Evolutionary conservation across 2,329 filamentous ascomycete species (phyloP), one percentile per base, ranked within the genome.

Genomic region (Dactylellina cionopaga): DNA sequence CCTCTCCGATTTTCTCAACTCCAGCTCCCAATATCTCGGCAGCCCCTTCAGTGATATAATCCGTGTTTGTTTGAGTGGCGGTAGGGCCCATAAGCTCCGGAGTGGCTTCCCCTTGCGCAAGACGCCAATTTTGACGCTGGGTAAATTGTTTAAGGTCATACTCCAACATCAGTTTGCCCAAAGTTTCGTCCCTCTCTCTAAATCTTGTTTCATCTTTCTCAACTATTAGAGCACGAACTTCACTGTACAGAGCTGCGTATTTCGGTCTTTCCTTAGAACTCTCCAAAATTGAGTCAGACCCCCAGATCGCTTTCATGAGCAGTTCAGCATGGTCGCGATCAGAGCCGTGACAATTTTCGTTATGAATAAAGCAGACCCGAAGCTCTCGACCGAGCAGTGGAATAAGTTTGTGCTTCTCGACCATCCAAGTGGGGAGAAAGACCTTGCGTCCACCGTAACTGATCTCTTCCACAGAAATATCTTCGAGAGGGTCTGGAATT

Each of bases 281-380:
- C 13, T 11, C 3, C 13, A 35, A 35, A 39, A 41, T 13, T 35
- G 33, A 55, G 7, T 22, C 33, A 5, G 33, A 35, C 1, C 68
- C 68, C 68, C 59, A 72, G n/a, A 72, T 25, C 4, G 24, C 31
- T 11, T 33, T 64, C 59, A 65, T 59, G 1, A 72, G 7, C 10
- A 60, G 9, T 25, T 54, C 24, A n/a, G 41, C 29, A 43, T 72
- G 68, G 22, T 72, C 68, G 0, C 31, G 3, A 1, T 13, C n/a
- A 4, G 59, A 51, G 9, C 39, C 68, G 25, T 72, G 68, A 15
- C 68, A 72, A 4, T 46, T 5, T 0, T 35, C 10, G 9, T 59
- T 44, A 1, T 9, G 3, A n/a, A 25, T 27, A 3, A 54, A 43
- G 46, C 68, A 72, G 5, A 27, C 5, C 5, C 59, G 39, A 5